These are phyloP conservation scores for Ceriops decandra DNA, from an alignment of 345 rosid species.

Conservation along the genomic window DNA sequence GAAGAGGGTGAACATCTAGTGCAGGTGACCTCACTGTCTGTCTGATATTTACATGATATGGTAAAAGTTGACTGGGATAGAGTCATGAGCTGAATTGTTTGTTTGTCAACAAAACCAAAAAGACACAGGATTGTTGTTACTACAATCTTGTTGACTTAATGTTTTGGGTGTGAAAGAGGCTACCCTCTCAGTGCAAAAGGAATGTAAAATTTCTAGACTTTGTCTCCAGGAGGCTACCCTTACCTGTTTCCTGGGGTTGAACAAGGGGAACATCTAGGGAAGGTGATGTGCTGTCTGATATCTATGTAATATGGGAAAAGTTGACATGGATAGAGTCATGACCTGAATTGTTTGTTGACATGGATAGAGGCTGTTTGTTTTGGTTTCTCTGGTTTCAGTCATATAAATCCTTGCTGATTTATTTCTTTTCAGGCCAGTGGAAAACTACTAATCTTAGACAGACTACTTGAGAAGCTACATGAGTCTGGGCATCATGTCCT, in stretches of 20 bases:
- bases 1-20: slow-evolving; percentile 92
- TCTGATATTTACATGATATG: slow-evolving; percentile 1
- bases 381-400: slow-evolving; percentile 4
- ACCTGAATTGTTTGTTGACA: not conserved
- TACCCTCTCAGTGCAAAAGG: not conserved
- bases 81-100: not conserved
- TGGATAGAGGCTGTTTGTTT: slow-evolving; percentile 28
- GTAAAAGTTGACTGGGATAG: not conserved
- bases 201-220: not conserved
- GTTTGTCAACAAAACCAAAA: not conserved
- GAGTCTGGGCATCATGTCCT: slow-evolving; percentile 74
- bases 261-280: slow-evolving; percentile 86
- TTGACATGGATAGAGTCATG: not conserved
- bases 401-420: not conserved
- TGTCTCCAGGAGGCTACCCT: slow-evolving; percentile 47
- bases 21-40: slow-evolving; percentile 47
- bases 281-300: slow-evolving; percentile 42
- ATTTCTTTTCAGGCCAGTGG: slow-evolving; percentile 65
- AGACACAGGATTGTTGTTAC: not conserved
- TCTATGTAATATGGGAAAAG: not conserved
- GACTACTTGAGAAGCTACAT: slow-evolving; percentile 58
- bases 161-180: not conserved
- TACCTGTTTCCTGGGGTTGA: slow-evolving; percentile 91
- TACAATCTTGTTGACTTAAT: not conserved
- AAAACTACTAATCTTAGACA: slow-evolving; percentile 72